Percentiles rank a stretch among this genome's conserved stretches.
phyloP scores from a whole-genome alignment of 75 land plant genomes.

The Pinus albicaulis region DNA sequence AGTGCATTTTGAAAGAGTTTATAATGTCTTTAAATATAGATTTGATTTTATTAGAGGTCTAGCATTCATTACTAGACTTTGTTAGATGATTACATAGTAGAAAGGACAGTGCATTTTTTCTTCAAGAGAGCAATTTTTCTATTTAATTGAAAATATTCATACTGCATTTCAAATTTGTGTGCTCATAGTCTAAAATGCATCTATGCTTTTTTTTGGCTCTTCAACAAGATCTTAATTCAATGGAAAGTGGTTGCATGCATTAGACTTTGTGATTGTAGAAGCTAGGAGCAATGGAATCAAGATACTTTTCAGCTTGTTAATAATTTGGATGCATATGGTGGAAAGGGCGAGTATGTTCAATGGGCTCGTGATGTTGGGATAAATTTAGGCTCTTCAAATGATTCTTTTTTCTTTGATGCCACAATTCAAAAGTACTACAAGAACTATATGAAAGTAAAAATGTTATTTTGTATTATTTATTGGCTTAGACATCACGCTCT shows the following conservation, averaged over 20 bases:
- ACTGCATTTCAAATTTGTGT: neutral
- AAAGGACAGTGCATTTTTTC: neutral
- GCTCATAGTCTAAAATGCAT: neutral
- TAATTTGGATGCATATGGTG: constrained; percentile 58
- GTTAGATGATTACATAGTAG: neutral
- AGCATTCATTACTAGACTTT: neutral
- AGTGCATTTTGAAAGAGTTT: too few species aligned
- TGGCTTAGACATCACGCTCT: too few species aligned
- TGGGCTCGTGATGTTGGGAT: constrained; percentile 68
- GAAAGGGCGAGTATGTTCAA: constrained; percentile 68
- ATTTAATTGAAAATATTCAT: neutral
- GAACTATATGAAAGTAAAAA: constrained; percentile 56
- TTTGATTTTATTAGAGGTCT: neutral
- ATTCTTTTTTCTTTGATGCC: constrained; percentile 63
- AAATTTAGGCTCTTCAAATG: constrained; percentile 43
- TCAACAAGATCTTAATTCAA: neutral
- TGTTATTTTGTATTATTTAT: neutral
- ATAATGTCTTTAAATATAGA: too few species aligned
- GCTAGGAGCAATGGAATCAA: constrained; percentile 54
- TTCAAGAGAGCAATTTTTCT: neutral
- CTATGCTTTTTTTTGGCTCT: neutral
- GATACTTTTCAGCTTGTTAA: constrained; percentile 61
- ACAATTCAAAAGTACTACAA: constrained; percentile 52
- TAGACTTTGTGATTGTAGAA: constrained; percentile 66
- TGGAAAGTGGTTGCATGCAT: constrained; percentile 29